Evolutionary conservation across 192 early-diverging fungal species (phyloP).

Genomic region (Gryganskiella cystojenkinii): DNA sequence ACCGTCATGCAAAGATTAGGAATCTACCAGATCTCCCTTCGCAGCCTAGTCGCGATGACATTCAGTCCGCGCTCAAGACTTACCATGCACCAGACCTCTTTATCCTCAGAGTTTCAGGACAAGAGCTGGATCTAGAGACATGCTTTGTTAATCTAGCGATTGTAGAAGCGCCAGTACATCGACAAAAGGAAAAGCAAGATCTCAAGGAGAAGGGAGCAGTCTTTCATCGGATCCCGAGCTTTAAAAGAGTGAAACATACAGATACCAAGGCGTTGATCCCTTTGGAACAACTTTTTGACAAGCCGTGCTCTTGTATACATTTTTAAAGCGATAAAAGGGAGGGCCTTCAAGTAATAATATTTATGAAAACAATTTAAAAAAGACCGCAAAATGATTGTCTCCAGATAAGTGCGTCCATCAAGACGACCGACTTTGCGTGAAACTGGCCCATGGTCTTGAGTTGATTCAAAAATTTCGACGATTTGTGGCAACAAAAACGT

Average conservation of each 20-base stretch:
- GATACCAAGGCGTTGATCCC: not conserved
- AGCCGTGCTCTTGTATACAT: too few relatives aligned
- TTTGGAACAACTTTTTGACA: constrained; percentile 11
- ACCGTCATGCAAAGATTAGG: too few relatives aligned
- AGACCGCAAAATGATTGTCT: too few relatives aligned
- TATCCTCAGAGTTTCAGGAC: constrained; percentile 16
- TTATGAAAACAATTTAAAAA: too few relatives aligned
- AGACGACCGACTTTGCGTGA: too few relatives aligned
- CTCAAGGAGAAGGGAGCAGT: constrained; percentile 12
- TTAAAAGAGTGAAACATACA: not conserved
- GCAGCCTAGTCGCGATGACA: not conserved
- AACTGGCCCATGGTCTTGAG: too few relatives aligned
- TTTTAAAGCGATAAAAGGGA: too few relatives aligned
- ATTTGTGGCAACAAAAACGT: too few relatives aligned
- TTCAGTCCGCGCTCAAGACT: constrained; percentile 3
- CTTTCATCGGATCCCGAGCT: constrained; percentile 18
- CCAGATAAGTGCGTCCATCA: too few relatives aligned
- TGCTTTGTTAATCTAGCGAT: too few relatives aligned
- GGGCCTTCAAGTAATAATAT: too few relatives aligned
- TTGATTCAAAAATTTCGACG: too few relatives aligned
- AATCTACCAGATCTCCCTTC: not conserved
- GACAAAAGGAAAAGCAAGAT: constrained; percentile 1
- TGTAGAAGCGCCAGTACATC: constrained; percentile 2
- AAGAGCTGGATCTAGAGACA: not conserved
- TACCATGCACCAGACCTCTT: constrained; percentile 2